Evolutionary conservation across 2,329 filamentous ascomycete species (phyloP), one percentile per base, ranked within the genome.

Genomic region (Berkeleyomyces rouxiae): DNA sequence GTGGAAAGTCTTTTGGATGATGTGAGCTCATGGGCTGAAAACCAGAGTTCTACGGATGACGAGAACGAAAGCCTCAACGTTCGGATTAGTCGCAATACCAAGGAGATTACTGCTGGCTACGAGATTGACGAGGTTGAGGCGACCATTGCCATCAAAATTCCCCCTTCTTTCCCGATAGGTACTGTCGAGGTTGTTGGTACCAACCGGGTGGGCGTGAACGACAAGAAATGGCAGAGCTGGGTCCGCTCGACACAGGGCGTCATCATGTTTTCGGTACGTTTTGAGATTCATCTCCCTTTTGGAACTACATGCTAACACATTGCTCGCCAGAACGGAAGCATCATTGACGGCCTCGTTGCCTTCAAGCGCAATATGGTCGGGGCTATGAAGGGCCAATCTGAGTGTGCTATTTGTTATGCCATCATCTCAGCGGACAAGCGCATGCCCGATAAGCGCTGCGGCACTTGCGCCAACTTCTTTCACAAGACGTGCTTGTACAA

Each of bases 351-450:
- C 1, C 77, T 99, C 39, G 79, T 85, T 10, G 85, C 89, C 7
- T 97, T 95, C 78, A 84, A 88, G 66, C 83, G 86, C 66, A 97
- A 97, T 72, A 86, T 99, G 10, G 82, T 86, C 11, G 89, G 90
- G 1, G 88, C 89, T 3, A 79, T 99, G 67, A 93, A 95, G 75
- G 93, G 91, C 43, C 91, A 97, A 74, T 88, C 82, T 23, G 93
- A 99, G 73, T 99, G 93, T 71, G 90, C 93, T 7, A 97, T 97
- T 71, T 97, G 92, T 77, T 97, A 97, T 76, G 90, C 86, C 65
- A 90, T 99, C 70, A 89, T 99, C 66, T 89, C 89, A 16, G 83
- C 82, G 6, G 91, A 96, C 72, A 88, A 88, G 77, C 87, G 87
- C 73, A 83, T 95, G 72, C 93, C 93, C 0, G 92, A 93, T 72